A percentile compares a stretch with the other conserved stretches of the same genome.
phyloP scores from a whole-genome alignment of 2,329 filamentous ascomycete species.

The Fusarium sp. region DNA sequence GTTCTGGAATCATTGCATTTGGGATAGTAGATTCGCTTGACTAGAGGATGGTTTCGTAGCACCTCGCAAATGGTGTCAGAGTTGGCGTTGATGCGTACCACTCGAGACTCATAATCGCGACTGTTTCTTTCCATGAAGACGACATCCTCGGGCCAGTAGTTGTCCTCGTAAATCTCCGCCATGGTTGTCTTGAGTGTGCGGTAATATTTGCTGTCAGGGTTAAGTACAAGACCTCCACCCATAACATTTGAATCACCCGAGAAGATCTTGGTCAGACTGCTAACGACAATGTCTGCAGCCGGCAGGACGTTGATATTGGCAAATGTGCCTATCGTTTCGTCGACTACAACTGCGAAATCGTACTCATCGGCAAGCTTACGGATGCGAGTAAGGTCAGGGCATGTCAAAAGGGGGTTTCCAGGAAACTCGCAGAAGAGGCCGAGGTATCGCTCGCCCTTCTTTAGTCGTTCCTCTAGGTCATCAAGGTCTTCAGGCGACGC shows the following conservation, averaged over 20 bases:
- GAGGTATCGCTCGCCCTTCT: constrained; percentile 79
- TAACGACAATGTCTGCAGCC: constrained; percentile 90
- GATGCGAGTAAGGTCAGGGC: constrained; percentile 87
- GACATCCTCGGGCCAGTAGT: constrained; percentile 92
- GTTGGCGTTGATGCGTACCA: constrained; percentile 86
- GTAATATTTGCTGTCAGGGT: constrained; percentile 78
- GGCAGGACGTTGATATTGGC: constrained; percentile 94
- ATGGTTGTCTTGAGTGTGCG: constrained; percentile 73
- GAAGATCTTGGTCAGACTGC: constrained; percentile 96
- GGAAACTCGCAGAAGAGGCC: constrained; percentile 96
- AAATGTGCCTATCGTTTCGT: constrained; percentile 97
- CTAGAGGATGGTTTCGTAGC: constrained; percentile 67
- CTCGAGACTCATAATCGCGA: constrained; percentile 85
- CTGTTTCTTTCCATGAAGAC: constrained; percentile 97
- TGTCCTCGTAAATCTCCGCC: constrained; percentile 79
- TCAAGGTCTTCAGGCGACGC: constrained; percentile 83
- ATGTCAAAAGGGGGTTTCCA: constrained; percentile 87
- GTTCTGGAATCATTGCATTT: constrained; percentile 76
- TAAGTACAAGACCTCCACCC: constrained; percentile 80
- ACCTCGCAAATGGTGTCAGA: constrained; percentile 84
- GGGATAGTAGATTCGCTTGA: constrained; percentile 89
- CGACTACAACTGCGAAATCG: constrained; percentile 89
- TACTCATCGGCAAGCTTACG: constrained; percentile 81
- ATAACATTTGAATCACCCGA: constrained; percentile 98
- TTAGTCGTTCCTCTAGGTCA: constrained; percentile 78